Conservation (phyloP, 2,329 filamentous ascomycete genomes). For the Paecilomyces variotii region DNA sequence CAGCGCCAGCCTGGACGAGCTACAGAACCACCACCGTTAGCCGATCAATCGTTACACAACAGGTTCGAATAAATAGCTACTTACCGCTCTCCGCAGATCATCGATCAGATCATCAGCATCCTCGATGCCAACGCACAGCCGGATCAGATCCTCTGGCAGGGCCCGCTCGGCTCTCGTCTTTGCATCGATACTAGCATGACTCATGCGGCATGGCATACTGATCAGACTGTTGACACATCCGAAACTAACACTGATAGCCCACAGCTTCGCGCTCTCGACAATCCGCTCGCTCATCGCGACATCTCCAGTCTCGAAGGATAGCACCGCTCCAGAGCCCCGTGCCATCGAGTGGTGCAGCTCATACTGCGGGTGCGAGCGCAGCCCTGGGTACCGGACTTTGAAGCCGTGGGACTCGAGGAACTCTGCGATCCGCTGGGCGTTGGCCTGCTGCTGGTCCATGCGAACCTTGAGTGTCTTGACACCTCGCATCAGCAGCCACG, state of each 20-base stretch:
- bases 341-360: slow-evolving; percentile 94
- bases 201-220: slow-evolving; percentile 99
- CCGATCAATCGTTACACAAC: not conserved
- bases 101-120: slow-evolving; percentile 87
- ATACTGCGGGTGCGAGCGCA: slow-evolving; percentile 94
- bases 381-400: slow-evolving; percentile 86
- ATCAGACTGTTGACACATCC: slow-evolving; percentile 98
- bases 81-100: slow-evolving; percentile 81
- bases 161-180: slow-evolving; percentile 83
- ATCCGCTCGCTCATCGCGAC: slow-evolving; percentile 77
- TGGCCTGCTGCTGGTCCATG: slow-evolving; percentile 97
- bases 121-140: slow-evolving; percentile 93
- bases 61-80: slow-evolving; percentile 30
- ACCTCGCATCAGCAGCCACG: slow-evolving; percentile 88
- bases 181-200: slow-evolving; percentile 94
- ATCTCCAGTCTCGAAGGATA: slow-evolving; percentile 94
- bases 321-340: slow-evolving; percentile 83
- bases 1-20: slow-evolving; percentile 90
- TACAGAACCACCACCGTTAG: slow-evolving; percentile 28
- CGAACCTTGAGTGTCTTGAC: slow-evolving; percentile 95
- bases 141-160: slow-evolving; percentile 94
- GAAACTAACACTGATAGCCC: slow-evolving; percentile 94
- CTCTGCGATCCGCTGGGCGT: slow-evolving; percentile 81
- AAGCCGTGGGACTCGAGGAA: slow-evolving; percentile 90
- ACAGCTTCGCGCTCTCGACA: slow-evolving; percentile 84